A percentile compares a stretch with the other conserved stretches of the same genome.
These are phyloP conservation scores for Alloascoidea africana DNA, from an alignment of 805 yeast species.

Conservation along the genomic window DNA sequence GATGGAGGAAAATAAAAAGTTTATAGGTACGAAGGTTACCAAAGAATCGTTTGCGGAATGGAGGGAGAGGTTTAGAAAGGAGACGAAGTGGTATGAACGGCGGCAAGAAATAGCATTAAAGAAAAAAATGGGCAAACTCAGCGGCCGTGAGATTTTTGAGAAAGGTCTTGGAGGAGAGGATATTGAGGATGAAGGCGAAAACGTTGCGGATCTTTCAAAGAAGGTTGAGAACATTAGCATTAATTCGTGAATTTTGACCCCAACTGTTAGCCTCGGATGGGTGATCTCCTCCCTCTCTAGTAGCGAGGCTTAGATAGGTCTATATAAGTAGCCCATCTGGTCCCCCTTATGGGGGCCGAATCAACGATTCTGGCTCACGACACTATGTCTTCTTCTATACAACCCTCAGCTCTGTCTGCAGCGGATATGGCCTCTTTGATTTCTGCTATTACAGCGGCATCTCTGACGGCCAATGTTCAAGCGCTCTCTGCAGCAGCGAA, in stretches of 20 bases:
- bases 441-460: too few relatives aligned
- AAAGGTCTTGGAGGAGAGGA: constrained; percentile 69
- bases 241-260: not conserved
- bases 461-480: too few relatives aligned
- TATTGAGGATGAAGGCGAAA: constrained; percentile 26
- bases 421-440: too few relatives aligned
- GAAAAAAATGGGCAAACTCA: constrained; percentile 39
- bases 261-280: too few relatives aligned
- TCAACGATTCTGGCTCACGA: too few relatives aligned
- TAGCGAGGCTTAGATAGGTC: too few relatives aligned
- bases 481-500: too few relatives aligned
- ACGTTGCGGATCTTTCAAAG: not conserved
- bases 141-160: constrained; percentile 86
- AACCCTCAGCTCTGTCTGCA: too few relatives aligned
- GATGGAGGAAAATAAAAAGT: constrained; percentile 75
- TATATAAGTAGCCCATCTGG: too few relatives aligned
- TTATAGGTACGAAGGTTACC: constrained; percentile 83
- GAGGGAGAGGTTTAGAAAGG: constrained; percentile 59
- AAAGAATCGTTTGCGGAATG: constrained; percentile 56
- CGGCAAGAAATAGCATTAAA: constrained; percentile 28
- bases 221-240: not conserved
- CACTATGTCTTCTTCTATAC: too few relatives aligned
- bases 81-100: constrained; percentile 52
- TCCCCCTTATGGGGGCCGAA: too few relatives aligned
- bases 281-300: too few relatives aligned